Evolutionary conservation across 768 basidiomycete species (phyloP).

Genomic region (Gloeophyllum trabeum): DNA sequence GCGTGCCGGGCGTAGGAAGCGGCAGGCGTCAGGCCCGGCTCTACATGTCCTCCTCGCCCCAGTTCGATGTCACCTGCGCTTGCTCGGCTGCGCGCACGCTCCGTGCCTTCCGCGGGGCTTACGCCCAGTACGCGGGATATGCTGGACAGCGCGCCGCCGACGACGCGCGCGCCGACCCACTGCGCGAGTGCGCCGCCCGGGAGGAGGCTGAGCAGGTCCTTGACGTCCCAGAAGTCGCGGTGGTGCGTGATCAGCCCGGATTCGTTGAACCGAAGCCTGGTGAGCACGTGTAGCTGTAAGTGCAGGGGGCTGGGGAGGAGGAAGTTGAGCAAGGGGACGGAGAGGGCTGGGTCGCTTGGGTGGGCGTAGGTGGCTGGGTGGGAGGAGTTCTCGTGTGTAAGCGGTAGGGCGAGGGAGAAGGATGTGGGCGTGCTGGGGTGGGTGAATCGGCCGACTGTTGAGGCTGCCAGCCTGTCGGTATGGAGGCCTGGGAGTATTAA

Average conservation of each 20-base stretch:
- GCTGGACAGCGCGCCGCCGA: conserved; percentile 45
- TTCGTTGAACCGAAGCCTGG: conserved; percentile 70
- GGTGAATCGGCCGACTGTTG: conserved; percentile 11
- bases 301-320: conserved; percentile 63
- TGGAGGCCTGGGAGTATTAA: conserved; percentile 67
- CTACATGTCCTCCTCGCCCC: conserved; percentile 8
- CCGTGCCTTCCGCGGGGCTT: conserved; percentile 2
- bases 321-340: conserved; percentile 46
- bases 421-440: conserved; percentile 16
- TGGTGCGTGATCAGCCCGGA: conserved; percentile 73
- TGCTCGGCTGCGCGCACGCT: conserved; percentile 10
- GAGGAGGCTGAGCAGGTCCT: conserved; percentile 63
- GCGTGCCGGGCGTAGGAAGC: conserved; percentile 3
- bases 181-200: conserved; percentile 58
- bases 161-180: conserved; percentile 56
- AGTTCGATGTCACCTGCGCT: conserved; percentile 6
- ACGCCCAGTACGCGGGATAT: conserved; percentile 20
- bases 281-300: conserved; percentile 58
- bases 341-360: conserved; percentile 34
- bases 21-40: conserved; percentile 7
- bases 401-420: conserved; percentile 7
- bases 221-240: conserved; percentile 73
- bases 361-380: conserved; percentile 5
- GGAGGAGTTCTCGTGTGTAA: not conserved
- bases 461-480: conserved; percentile 27